These are phyloP conservation scores for Xylogone sp. DNA, from an alignment of 2,329 filamentous ascomycete genomes.

Conservation along the genomic window DNA sequence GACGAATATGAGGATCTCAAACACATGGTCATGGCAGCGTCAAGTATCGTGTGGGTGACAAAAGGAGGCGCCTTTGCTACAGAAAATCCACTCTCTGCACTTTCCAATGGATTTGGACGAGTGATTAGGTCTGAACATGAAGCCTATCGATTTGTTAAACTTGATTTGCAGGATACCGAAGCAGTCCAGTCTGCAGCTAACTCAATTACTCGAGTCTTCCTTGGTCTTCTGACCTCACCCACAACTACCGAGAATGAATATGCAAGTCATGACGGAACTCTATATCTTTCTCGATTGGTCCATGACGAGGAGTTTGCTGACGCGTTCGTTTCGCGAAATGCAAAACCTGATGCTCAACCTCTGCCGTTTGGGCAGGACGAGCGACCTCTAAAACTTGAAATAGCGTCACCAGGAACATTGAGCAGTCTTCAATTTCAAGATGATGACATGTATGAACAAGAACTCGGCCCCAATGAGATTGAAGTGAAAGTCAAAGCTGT, in stretches of 20 bases:
- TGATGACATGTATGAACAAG: constrained; percentile 8
- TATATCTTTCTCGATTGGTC: background rate
- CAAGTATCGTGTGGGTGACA: no score
- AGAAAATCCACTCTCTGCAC: no score
- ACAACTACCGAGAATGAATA: background rate
- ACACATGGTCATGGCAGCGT: no score
- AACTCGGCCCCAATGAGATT: background rate
- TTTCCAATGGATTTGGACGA: no score
- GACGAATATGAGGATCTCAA: no score
- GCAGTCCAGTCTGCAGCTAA: background rate
- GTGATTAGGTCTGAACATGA: background rate
- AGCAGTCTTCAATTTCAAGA: constrained; percentile 18
- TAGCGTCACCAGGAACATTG: constrained; percentile 11
- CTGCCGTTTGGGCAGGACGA: background rate
- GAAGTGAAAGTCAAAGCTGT: constrained; percentile 4
- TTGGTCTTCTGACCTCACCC: background rate
- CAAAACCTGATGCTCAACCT: background rate
- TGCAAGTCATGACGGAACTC: background rate
- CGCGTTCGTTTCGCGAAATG: no score
- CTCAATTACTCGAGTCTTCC: background rate
- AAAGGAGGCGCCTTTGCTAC: no score
- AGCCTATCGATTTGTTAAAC: background rate
- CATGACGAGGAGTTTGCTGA: background rate
- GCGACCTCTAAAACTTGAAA: background rate
- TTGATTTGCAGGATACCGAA: background rate